Conservation (phyloP, 2,329 filamentous ascomycete species). For the Rutstroemia sp. region DNA sequence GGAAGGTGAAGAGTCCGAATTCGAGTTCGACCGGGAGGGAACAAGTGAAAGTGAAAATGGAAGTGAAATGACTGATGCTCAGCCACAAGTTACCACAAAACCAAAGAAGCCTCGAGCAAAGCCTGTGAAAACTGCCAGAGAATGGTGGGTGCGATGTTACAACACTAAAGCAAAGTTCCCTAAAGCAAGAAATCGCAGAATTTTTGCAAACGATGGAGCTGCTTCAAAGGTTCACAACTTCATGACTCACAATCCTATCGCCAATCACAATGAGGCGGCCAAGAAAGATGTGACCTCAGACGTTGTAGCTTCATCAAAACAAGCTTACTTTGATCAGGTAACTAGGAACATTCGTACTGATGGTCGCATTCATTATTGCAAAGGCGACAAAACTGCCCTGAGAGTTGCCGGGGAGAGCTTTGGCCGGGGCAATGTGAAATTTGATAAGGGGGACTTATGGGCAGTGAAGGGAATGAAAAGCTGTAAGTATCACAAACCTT, state of each 20-base stretch:
- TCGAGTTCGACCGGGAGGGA: neutral
- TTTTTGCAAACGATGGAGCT: neutral
- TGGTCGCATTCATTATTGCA: neutral
- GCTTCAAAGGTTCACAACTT: neutral
- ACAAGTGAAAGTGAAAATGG: neutral
- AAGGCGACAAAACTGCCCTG: neutral
- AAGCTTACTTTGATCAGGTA: neutral
- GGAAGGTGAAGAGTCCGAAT: neutral
- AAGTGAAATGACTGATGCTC: neutral
- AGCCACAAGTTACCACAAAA: neutral
- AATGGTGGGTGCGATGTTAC: neutral
- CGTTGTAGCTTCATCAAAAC: neutral
- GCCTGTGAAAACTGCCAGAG: neutral
- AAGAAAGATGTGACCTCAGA: neutral
- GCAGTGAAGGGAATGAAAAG: neutral
- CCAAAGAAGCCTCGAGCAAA: neutral
- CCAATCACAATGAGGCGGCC: neutral
- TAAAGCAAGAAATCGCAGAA: neutral
- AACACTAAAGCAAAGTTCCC: neutral
- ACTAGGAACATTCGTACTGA: neutral
- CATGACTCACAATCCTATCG: neutral
- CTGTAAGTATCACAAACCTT: neutral
- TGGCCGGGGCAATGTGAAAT: neutral
- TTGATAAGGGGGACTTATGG: neutral
- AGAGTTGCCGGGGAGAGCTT: slow-evolving; percentile 1